These are phyloP conservation scores for Trifolium repens DNA, from an alignment of 306 rosid species.

Conservation along the genomic window DNA sequence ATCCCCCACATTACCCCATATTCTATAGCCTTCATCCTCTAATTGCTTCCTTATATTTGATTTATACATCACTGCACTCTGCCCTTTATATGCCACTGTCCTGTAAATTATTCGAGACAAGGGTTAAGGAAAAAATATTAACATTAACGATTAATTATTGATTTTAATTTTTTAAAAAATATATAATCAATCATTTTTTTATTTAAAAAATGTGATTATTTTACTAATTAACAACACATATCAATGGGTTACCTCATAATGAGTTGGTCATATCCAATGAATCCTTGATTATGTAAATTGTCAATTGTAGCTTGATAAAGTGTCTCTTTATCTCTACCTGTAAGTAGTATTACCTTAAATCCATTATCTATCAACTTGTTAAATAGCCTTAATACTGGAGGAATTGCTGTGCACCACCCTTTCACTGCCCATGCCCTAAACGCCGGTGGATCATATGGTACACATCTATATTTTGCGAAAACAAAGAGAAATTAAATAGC, in stretches of 20 bases:
- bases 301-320: slow-evolving; percentile 60
- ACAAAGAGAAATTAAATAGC: no score
- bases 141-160: no score
- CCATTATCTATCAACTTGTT: slow-evolving; percentile 52
- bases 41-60: slow-evolving; percentile 61
- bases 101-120: slow-evolving; percentile 39
- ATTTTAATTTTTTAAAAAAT: no score
- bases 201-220: not conserved
- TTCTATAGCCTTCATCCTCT: slow-evolving; percentile 64
- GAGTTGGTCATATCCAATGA: slow-evolving; percentile 65
- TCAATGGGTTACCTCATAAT: slow-evolving; percentile 63
- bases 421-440: slow-evolving; percentile 77
- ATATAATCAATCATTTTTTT: no score
- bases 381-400: slow-evolving; percentile 50
- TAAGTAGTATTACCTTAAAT: slow-evolving; percentile 66
- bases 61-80: slow-evolving; percentile 66
- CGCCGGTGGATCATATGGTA: slow-evolving; percentile 75
- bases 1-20: slow-evolving; percentile 92
- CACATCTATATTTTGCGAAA: slow-evolving; percentile 57
- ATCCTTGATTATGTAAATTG: slow-evolving; percentile 77
- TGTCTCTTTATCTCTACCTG: slow-evolving; percentile 76
- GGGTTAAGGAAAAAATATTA: no score
- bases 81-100: slow-evolving; percentile 57
- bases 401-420: slow-evolving; percentile 72
- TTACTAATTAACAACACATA: not conserved